phyloP scores from a whole-genome alignment of 2,329 filamentous ascomycete genomes.

The Triangularia verruculosa region DNA sequence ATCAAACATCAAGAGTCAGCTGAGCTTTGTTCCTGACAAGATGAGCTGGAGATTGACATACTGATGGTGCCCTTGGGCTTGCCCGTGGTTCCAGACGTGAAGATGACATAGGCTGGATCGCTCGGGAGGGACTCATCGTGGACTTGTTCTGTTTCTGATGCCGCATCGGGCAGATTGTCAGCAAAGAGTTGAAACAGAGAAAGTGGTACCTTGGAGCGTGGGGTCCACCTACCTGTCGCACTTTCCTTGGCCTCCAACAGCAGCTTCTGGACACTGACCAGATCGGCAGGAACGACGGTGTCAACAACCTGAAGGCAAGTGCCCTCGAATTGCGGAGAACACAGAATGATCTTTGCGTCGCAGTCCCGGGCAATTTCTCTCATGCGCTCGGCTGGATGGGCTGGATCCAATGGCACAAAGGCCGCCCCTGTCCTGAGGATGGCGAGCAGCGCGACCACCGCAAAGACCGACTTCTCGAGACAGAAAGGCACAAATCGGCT shows the following conservation, averaged over 20 bases:
- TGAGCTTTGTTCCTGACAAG: background rate
- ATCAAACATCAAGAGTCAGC: slow-evolving; percentile 28
- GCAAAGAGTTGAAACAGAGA: background rate
- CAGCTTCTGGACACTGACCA: slow-evolving; percentile 7
- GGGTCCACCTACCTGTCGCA: background rate
- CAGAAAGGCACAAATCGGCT: slow-evolving; percentile 28
- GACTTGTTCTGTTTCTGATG: background rate
- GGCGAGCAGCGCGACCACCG: slow-evolving; percentile 29
- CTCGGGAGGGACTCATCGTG: slow-evolving; percentile 1
- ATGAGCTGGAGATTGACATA: slow-evolving; percentile 5
- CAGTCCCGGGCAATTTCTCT: slow-evolving; percentile 23
- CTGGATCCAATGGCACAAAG: slow-evolving; percentile 31
- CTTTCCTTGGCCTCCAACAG: background rate
- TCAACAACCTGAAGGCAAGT: slow-evolving; percentile 15
- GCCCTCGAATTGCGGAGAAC: slow-evolving; percentile 17
- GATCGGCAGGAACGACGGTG: slow-evolving; percentile 11
- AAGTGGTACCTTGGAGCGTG: background rate
- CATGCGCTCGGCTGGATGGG: slow-evolving; percentile 23
- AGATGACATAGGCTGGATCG: slow-evolving; percentile 40
- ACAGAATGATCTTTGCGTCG: slow-evolving; percentile 14
- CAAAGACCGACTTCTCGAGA: slow-evolving; percentile 29
- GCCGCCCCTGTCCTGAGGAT: slow-evolving; percentile 32
- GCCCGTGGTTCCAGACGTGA: slow-evolving; percentile 53
- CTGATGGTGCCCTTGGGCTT: slow-evolving; percentile 44
- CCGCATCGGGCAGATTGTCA: background rate